Base-by-base conservation (phyloP, 1,139 yeast species). In the Candida tropicalis region DNA sequence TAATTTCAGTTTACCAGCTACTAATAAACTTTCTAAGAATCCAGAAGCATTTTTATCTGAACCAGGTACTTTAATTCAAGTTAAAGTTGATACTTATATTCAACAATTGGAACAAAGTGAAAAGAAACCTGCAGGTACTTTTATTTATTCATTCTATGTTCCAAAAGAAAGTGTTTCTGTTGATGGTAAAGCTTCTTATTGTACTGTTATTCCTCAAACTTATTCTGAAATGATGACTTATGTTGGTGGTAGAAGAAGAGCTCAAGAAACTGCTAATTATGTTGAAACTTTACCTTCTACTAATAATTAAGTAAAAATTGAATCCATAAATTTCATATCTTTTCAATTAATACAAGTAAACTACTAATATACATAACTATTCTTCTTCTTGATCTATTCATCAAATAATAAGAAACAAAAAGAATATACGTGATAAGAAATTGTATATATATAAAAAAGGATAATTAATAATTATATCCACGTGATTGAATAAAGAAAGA, bases 221-320 rank as follows among this genome's bases (percentile, higher is more conserved):
- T 90, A 90, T 60, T 77, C 84, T 18, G 97, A 90, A 63, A 90
- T 90, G 96, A 89, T 90, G 84, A 87, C 83, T 56, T 90, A 86
- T 59, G 75, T 90, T 23, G 91, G 86, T 57, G 97, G 95, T 27
- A 81, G 96, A 66, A 83, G 97, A 72, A 81, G 95, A 66, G 95
- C 96, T 3, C 75, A 74, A 40, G 95, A 85, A 44, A 88, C 96
- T 18, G 91, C 93, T 37, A 74, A 75, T 44, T 88, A 75, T 58
- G 87, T 83, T 9, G 75, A 72, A 44, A 65, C 72, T 16, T 64
- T 70, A 39, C 71, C 73, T 11, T 24, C 13, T 6, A 22, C 13
- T 6, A 24, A 15, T 11, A 24, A 15, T 17, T 11, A 32, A n/a
- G 11, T 29, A 13, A 15, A 29, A 13, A 29, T 29, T 12, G 8